These are phyloP conservation scores for Phytophthora chlamydospora DNA, from an alignment of 352 stramenopile species.

Conservation along the genomic window DNA sequence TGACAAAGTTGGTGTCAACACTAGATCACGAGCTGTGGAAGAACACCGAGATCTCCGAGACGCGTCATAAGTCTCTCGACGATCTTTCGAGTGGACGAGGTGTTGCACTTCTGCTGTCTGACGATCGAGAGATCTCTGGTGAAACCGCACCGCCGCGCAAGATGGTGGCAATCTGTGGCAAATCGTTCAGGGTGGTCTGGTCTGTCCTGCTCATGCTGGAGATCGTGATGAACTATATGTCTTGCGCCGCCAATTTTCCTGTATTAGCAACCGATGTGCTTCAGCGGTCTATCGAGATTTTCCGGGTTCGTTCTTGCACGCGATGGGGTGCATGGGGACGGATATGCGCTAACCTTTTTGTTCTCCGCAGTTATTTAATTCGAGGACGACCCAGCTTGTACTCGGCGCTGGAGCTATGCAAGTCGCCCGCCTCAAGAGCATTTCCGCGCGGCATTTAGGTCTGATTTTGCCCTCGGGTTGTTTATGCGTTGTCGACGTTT, in stretches of 20 bases:
- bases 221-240: conserved; percentile 96
- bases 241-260: conserved; percentile 93
- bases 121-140: conserved; percentile 68
- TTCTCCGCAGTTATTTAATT: conserved; percentile 94
- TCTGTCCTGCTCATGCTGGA: conserved; percentile 95
- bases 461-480: conserved; percentile 1
- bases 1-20: conserved; percentile 93
- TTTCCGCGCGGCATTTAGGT: conserved; percentile 96
- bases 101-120: conserved; percentile 72
- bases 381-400: conserved; percentile 95
- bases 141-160: conserved; percentile 77
- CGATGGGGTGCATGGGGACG: background rate
- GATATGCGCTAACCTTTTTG: conserved; percentile 16
- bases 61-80: conserved; percentile 90
- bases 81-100: conserved; percentile 92
- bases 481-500: background rate
- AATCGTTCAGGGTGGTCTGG: conserved; percentile 96
- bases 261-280: conserved; percentile 94
- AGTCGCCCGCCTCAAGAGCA: conserved; percentile 95
- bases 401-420: conserved; percentile 97
- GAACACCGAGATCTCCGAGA: conserved; percentile 92
- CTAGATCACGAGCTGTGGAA: conserved; percentile 96
- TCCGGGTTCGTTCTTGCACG: conserved; percentile 54
- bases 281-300: conserved; percentile 93
- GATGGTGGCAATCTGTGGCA: conserved; percentile 90